Evolutionary conservation across 2,329 filamentous ascomycete genomes (phyloP), one percentile per base, ranked within the genome.

Genomic region (Fusarium nisikadoi): DNA sequence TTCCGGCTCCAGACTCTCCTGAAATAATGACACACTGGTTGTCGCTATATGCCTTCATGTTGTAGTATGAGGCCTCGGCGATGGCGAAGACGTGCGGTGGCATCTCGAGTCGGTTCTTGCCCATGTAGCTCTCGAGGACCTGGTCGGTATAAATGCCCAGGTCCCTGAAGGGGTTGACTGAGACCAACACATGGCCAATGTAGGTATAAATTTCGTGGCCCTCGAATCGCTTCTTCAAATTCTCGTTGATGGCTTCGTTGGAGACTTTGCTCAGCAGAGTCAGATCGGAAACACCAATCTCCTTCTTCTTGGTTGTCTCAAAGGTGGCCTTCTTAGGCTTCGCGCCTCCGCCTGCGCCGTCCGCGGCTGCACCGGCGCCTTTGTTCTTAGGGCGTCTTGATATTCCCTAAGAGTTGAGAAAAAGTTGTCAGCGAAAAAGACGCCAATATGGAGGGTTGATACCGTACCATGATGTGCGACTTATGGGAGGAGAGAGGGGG

Each of bases 21-120:
- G 96, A 98, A 77, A 99, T 99, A 83, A 99, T 99, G 75, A 99
- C 95, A 84, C 96, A 98, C 83, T 99, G 96, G 85, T 98, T 98
- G 77, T 98, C 96, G 79, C 94, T 94, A 87, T 99, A 99, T 50
- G 95, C 95, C 83, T 98, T 98, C 96, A 99, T 98, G 86, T 99
- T 98, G 86, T 98, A 98, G 86, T 99, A 99, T 61, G 95, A 84
- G 12, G 95, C 93, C 84, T 99, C 96, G 80, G 96, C 96, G 79
- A 99, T 96, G 68, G 94, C 95, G 81, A 98, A 99, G 76, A 99
- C 96, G 83, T 99, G 96, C 13, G 96, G 96, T 33, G 94, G 93
- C 85, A 94, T 91, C 85, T 99, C 96, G 74, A 99, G 89, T 74
- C 96, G 91, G 85, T 99, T 99, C 88, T 98, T 98, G 76, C 95